phyloP scores from a whole-genome alignment of 2,329 filamentous ascomycete species.

The Coniella vitis region DNA sequence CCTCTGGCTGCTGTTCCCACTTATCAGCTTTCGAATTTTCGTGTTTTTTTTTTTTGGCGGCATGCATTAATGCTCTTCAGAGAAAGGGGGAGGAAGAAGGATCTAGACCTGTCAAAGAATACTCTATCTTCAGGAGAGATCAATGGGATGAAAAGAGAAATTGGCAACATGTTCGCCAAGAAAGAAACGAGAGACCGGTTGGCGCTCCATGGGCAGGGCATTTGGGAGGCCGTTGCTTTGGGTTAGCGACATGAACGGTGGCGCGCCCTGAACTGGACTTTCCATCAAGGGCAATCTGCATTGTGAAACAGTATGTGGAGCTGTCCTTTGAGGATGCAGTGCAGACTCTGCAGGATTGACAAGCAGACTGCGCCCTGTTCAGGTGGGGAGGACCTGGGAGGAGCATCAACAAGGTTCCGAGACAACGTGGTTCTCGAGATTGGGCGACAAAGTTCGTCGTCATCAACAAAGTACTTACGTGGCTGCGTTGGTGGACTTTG shows the following conservation, averaged over 20 bases:
- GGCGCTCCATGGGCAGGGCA: too few species aligned
- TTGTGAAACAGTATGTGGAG: conserved; percentile 1
- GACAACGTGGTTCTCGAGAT: neutral
- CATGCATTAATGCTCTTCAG: too few species aligned
- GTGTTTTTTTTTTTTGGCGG: too few species aligned
- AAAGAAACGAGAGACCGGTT: too few species aligned
- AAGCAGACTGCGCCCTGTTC: neutral
- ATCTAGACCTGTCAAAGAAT: too few species aligned
- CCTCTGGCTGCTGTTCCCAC: too few species aligned
- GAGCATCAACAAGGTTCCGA: neutral
- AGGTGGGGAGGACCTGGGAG: neutral
- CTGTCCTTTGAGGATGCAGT: neutral
- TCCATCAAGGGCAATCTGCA: neutral
- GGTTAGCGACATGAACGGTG: neutral
- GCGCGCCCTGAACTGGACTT: too few species aligned
- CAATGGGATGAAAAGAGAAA: neutral
- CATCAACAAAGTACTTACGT: neutral
- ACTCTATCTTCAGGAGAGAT: too few species aligned
- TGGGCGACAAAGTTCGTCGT: neutral
- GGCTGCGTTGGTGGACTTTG: neutral
- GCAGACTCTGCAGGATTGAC: neutral
- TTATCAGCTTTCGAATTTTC: too few species aligned
- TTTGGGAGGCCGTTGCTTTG: too few species aligned
- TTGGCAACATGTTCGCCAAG: too few species aligned
- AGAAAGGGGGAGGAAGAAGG: too few species aligned